Base-by-base conservation (phyloP, 2,329 filamentous ascomycete species). In the Xylaria sp. region DNA sequence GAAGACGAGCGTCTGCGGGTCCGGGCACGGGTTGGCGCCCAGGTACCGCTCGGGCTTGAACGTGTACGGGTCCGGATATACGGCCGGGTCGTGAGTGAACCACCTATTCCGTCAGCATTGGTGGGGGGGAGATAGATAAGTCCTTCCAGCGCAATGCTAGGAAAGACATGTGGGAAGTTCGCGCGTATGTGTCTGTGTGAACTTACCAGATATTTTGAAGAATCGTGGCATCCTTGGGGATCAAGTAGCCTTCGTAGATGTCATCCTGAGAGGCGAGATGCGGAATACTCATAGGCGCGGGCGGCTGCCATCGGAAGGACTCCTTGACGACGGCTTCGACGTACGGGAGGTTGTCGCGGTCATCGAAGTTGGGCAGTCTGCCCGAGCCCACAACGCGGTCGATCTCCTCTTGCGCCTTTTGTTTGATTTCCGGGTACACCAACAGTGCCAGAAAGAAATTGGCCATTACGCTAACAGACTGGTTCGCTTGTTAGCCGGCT, bases 1-100 rank as follows among this genome's bases (percentile, higher is more conserved):
- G 43, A 73, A 76, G 1, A 63, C 63, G 0, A 65, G 48, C 0
- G 43, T 41, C 0, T 21, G 22, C 0, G 74, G 69, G 7, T 71
- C 66, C 0, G 66, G 70, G 13, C 69, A 67, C 0, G 66, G 63
- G 1, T 65, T 55, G 5, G 67, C 63, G 11, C 59, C 41, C 1
- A 76, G 58, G 56, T 63, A 74, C 0, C 73, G 63, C 1, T 69
- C 67, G 0, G 72, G 73, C 21, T 71, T 60, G 19, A 76, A 76
- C 1, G 20, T 13, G 4, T 54, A 56, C 0, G 72, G 72, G 8
- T 71, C 46, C 0, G 81, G 76, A 67, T 91, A 90, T 1, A 83
- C 83, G 34, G 86, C 82, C 1, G 84, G 81, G 63, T 91, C 88
- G 69, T 90, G 88, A 20, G 86, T 80, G 16, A 73, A 63, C 61